Conservation (phyloP, 352 stramenopile genomes). For the Elongisporangium senticosum region DNA sequence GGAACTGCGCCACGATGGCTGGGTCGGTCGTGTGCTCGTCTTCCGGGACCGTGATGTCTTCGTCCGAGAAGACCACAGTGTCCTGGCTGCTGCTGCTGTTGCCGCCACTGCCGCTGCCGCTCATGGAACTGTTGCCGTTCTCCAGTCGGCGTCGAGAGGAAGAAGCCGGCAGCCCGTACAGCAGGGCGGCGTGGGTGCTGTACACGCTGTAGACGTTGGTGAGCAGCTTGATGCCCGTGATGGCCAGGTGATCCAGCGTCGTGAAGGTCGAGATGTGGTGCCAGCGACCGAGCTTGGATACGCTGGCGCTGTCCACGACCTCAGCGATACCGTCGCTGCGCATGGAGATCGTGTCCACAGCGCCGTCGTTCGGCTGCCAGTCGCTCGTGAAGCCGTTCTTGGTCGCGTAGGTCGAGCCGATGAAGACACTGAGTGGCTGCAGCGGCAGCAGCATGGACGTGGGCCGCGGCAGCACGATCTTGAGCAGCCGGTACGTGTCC, state of each 20-base stretch:
- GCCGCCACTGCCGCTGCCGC: background rate
- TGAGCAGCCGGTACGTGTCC: constrained; percentile 19
- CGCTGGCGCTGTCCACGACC: constrained; percentile 9
- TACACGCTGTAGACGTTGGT: constrained; percentile 9
- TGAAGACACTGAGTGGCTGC: constrained; percentile 9
- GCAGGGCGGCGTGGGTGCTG: constrained; percentile 6
- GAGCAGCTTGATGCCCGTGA: constrained; percentile 10
- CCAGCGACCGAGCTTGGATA: constrained; percentile 16
- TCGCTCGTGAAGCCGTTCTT: constrained; percentile 14
- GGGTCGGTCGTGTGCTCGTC: background rate
- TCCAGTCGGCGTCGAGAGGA: background rate
- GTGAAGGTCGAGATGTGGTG: constrained; percentile 10
- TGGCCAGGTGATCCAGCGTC: constrained; percentile 9
- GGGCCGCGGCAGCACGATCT: constrained; percentile 18
- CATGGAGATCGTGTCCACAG: constrained; percentile 18
- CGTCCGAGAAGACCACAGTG: background rate
- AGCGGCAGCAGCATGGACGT: constrained; percentile 19
- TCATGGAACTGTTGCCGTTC: constrained; percentile 8
- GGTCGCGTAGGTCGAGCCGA: constrained; percentile 21
- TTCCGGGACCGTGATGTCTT: background rate
- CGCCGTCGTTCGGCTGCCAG: constrained; percentile 31
- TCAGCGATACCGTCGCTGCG: constrained; percentile 12
- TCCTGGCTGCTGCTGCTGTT: background rate
- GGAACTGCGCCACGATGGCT: background rate
- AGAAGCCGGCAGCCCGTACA: constrained; percentile 2